Base-by-base conservation (phyloP, 192 early-diverging fungal species). In the Rhizophagus prolifer region DNA sequence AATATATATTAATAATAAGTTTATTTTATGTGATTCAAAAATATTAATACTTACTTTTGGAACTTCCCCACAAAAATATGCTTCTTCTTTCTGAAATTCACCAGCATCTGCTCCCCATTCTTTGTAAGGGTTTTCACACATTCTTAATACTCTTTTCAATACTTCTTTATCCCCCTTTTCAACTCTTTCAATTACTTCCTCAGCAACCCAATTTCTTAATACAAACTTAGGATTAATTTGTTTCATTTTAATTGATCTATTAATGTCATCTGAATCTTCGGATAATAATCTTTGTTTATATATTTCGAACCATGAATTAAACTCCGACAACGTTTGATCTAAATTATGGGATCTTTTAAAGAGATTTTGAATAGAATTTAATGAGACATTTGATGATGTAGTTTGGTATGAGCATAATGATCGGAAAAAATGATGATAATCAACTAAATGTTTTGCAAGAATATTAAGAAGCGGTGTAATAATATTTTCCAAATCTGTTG, bases 121-220 rank as follows among this genome's bases (percentile, higher is more conserved):
- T 34, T 82, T 82, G 46, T 79, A 78, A 2, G 75, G 71, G 21
- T 82, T 76, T 9, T 71, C 78, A 21, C 50, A 54, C 50, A 54
- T 28, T 79, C 67, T 12, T 19, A 88, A 65, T 2, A 80, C 64
- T 12, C 75, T 41, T 47, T 82, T 75, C 21, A 86, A 74, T 74
- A 83, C 85, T 25, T 72, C 50, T 14, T 85, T 65, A 26, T 82
- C 67, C 71, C 85, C 81, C 34, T 81, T 75, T 21, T 89, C 85
- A 38, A 21, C 82, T 79, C 34, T 82, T 83, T 84, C 79, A 60
- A 91, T 90, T 2, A 92, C 85, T 46, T 87, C 87, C 70, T 93
- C 87, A 4, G 93, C 89, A 38, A 94, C 88, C 89, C 91, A 94
- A 75, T 95, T 94, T 23, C 94, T 89, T 60, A 94, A 82, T 9